Evolutionary conservation across 768 basidiomycete species (phyloP).

Genomic region (Sporobolomyces phaffii): DNA sequence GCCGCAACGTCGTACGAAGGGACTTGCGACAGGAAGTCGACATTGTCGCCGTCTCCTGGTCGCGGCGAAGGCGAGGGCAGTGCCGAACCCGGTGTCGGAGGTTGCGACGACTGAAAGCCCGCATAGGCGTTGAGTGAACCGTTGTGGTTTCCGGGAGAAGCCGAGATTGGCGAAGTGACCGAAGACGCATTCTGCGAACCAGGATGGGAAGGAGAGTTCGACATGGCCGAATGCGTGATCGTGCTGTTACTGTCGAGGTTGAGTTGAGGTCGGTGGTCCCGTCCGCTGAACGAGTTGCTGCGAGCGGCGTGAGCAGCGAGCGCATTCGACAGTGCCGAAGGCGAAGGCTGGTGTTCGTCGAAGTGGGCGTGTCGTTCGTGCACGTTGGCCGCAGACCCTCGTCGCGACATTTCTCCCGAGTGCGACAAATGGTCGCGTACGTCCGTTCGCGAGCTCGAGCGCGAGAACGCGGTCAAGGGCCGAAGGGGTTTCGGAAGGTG

Average conservation of each 20-base stretch:
- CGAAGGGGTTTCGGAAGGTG: constrained; percentile 42
- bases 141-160: constrained; percentile 19
- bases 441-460: constrained; percentile 24
- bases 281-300: constrained; percentile 9
- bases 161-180: constrained; percentile 16
- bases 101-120: neutral
- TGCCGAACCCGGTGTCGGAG: neutral
- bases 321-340: constrained; percentile 42
- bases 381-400: neutral
- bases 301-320: constrained; percentile 38
- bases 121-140: neutral
- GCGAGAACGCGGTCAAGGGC: constrained; percentile 36
- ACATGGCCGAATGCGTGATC: constrained; percentile 29
- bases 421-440: constrained; percentile 22
- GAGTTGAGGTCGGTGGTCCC: neutral
- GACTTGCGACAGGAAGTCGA: constrained; percentile 60
- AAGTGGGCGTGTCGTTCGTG: constrained; percentile 8
- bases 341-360: constrained; percentile 24
- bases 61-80: neutral
- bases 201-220: constrained; percentile 23
- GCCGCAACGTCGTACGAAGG: constrained; percentile 81
- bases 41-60: neutral
- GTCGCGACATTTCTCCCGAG: neutral
- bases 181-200: neutral
- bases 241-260: constrained; percentile 7